Percentiles rank a stretch among this genome's conserved stretches.
These are phyloP conservation scores for Adansonia rubrostipa DNA, from an alignment of 441 rosid genomes.

Conservation along the genomic window DNA sequence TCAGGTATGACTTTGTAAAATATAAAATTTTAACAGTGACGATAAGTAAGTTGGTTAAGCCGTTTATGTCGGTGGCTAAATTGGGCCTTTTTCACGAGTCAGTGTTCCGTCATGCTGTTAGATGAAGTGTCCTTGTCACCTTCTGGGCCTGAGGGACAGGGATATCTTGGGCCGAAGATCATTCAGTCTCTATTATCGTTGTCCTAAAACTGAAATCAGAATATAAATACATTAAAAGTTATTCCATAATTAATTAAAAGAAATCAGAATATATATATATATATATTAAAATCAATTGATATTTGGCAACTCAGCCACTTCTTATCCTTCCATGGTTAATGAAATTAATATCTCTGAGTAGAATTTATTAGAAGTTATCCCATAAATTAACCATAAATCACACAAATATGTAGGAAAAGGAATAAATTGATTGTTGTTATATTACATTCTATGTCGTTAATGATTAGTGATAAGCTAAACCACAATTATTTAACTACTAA, in stretches of 20 bases:
- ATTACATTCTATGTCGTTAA: neutral
- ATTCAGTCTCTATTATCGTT: neutral
- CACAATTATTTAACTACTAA: neutral
- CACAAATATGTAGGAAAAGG: neutral
- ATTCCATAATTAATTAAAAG: too few relatives aligned
- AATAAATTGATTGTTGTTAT: too few relatives aligned
- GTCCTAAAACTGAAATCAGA: neutral
- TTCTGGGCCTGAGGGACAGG: neutral
- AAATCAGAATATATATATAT: too few relatives aligned
- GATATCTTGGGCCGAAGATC: neutral
- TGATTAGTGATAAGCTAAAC: neutral
- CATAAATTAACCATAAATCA: neutral
- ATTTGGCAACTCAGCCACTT: neutral
- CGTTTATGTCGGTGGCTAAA: neutral
- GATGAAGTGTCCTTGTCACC: neutral
- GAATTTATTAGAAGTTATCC: neutral
- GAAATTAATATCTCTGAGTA: neutral
- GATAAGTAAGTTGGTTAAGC: neutral
- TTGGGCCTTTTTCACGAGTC: too few relatives aligned
- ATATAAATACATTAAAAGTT: too few relatives aligned
- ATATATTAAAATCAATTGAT: neutral
- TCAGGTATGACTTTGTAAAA: neutral
- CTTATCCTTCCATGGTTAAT: neutral
- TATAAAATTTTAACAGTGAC: neutral
- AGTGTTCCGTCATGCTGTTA: neutral